Evolutionary conservation across 2,329 filamentous ascomycete species (phyloP).

Genomic region (Cladophialophora carrionii): DNA sequence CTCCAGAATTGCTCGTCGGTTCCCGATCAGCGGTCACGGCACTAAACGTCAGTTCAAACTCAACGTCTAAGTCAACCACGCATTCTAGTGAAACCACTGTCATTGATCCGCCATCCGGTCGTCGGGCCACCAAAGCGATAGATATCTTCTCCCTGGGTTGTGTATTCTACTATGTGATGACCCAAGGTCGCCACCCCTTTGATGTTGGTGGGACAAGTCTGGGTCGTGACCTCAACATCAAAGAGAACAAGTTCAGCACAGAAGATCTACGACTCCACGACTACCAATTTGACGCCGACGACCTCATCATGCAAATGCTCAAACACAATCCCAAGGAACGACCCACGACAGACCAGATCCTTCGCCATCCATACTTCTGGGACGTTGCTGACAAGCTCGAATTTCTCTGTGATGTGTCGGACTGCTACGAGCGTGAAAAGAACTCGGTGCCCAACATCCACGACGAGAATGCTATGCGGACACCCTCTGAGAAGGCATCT

Average conservation of each 20-base stretch:
- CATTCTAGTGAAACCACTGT: constrained; percentile 56
- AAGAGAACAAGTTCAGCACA: constrained; percentile 79
- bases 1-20: constrained; percentile 85
- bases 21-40: constrained; percentile 36
- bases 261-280: constrained; percentile 74
- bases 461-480: constrained; percentile 34
- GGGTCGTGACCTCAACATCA: constrained; percentile 88
- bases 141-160: constrained; percentile 97
- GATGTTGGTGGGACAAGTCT: constrained; percentile 94
- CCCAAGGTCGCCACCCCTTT: constrained; percentile 87
- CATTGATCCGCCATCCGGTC: constrained; percentile 61
- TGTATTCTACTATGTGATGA: constrained; percentile 99
- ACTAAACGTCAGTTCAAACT: constrained; percentile 58
- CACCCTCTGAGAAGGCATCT: constrained; percentile 29
- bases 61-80: constrained; percentile 38
- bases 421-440: constrained; percentile 92
- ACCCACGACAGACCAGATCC: constrained; percentile 75
- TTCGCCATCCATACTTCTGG: constrained; percentile 98
- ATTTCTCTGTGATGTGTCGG: constrained; percentile 95
- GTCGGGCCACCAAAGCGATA: constrained; percentile 90
- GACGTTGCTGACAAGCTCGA: constrained; percentile 80
- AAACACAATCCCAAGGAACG: constrained; percentile 65
- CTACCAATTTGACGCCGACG: constrained; percentile 82
- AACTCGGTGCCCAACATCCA: constrained; percentile 36
- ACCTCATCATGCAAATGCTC: constrained; percentile 83